Base-by-base conservation (phyloP, 2,329 filamentous ascomycete species). In the Sarocladiaceae sp. region DNA sequence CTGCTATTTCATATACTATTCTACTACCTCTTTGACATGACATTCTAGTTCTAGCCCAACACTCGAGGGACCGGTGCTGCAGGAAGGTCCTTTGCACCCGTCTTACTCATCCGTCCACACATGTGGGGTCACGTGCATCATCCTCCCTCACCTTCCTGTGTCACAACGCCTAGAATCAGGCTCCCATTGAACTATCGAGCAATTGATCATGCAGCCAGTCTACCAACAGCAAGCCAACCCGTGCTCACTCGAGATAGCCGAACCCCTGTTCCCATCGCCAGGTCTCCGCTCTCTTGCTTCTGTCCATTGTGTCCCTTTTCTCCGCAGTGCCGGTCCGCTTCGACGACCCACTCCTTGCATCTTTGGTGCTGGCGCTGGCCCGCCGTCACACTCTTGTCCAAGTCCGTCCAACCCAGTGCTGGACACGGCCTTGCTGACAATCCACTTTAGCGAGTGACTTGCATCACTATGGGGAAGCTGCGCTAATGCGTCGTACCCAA, bases 361-460 rank as follows among this genome's bases (percentile, higher is more conserved):
- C n/a, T n/a, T 44, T 28, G 20, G 40, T 44, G 12, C 20, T n/a
- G n/a, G n/a, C n/a, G n/a, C n/a, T n/a, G n/a, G n/a, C n/a, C n/a
- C 33, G 33, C 40, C 40, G 40, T 44, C 20, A 44, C 40, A 44
- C 40, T 26, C 40, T 44, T n/a, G 8, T 44, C 40, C 40, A 22
- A 26, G 22, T 44, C 23, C 40, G 40, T 44, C 40, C 40, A 26
- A 44, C 40, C 40, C 40, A 44, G 40, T 44, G 40, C 40, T n/a
- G 23, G 7, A 40, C 40, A 44, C 17, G 40, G 40, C 17, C 17
- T 44, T 44, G 40, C 40, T 44, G 40, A 44, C 40, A 28, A 44
- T 25, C 18, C 13, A 22, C 40, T 44, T n/a, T n/a, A n/a, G n/a
- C n/a, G n/a, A 28, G 40, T 44, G 40, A 26, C n/a, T n/a, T 26